phyloP scores from a whole-genome alignment of 2,329 filamentous ascomycete genomes.

The Laburnicola sp. region DNA sequence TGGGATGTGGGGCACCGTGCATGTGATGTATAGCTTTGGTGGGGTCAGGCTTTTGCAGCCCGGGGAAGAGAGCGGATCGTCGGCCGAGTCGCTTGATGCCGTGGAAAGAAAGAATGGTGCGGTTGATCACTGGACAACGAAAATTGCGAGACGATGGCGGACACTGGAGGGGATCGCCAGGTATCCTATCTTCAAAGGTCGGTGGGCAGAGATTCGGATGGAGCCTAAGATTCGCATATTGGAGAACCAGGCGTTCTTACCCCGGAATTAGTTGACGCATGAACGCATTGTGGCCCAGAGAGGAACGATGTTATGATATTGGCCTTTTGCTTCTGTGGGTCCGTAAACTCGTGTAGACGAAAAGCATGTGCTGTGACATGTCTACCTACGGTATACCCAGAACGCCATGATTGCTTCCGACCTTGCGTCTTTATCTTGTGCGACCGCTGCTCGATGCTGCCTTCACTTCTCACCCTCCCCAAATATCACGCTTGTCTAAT shows the following conservation, averaged over 20 bases:
- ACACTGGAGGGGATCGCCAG: conserved; percentile 41
- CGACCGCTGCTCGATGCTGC: too few species aligned
- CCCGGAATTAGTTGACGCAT: neutral
- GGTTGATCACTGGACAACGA: conserved; percentile 19
- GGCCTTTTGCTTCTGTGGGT: too few species aligned
- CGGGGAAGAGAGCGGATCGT: conserved; percentile 34
- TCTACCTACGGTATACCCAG: too few species aligned
- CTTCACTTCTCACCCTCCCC: too few species aligned
- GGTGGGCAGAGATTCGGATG: conserved; percentile 60
- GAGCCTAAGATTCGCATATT: conserved; percentile 59
- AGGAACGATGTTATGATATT: too few species aligned
- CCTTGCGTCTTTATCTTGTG: too few species aligned
- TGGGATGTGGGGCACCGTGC: conserved; percentile 56
- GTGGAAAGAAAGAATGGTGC: conserved; percentile 18
- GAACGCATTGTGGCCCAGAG: too few species aligned
- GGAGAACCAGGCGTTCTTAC: conserved; percentile 30
- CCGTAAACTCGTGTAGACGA: too few species aligned
- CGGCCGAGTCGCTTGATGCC: conserved; percentile 18
- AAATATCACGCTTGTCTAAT: too few species aligned
- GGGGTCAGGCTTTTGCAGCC: conserved; percentile 55
- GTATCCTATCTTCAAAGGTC: conserved; percentile 49
- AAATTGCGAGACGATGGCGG: conserved; percentile 28
- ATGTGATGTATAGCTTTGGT: conserved; percentile 55
- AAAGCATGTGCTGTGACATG: too few species aligned
- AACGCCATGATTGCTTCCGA: too few species aligned